Percentiles rank a stretch among this genome's conserved stretches.
These are phyloP conservation scores for Globisporangium orthogonon DNA, from an alignment of 352 stramenopile species.

Conservation along the genomic window DNA sequence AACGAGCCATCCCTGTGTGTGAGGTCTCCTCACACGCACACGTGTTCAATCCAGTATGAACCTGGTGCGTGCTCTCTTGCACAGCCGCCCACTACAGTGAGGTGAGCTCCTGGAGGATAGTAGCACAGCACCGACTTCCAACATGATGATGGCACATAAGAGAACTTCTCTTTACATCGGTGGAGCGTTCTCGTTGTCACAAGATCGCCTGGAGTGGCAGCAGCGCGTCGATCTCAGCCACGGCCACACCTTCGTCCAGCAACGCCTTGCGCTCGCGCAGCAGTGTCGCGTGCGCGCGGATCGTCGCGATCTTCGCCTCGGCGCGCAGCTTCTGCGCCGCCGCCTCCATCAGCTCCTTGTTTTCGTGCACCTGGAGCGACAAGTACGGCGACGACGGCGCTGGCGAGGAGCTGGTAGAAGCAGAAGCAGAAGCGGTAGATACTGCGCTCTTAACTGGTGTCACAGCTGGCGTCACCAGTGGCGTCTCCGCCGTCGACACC, in stretches of 20 bases:
- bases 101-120: no score
- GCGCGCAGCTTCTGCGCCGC: conserved; percentile 12
- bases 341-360: conserved; percentile 10
- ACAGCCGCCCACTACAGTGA: no score
- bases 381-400: not conserved
- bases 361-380: conserved; percentile 4
- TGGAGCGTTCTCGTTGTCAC: not conserved
- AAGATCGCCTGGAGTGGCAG: conserved; percentile 8
- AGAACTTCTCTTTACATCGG: no score
- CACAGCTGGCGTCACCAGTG: no score
- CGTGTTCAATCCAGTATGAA: no score
- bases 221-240: conserved; percentile 15
- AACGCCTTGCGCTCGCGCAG: conserved; percentile 16
- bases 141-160: no score
- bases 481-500: not conserved
- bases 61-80: no score
- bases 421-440: not conserved
- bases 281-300: conserved; percentile 13
- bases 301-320: conserved; percentile 12
- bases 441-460: not conserved
- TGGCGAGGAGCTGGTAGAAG: not conserved
- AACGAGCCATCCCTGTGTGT: no score
- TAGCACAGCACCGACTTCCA: no score
- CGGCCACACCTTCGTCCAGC: conserved; percentile 11
- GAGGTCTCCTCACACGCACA: no score